A percentile compares a stretch with the other conserved stretches of the same genome.
phyloP scores from a whole-genome alignment of 2,329 filamentous ascomycete species.

The Didymella exigua region DNA sequence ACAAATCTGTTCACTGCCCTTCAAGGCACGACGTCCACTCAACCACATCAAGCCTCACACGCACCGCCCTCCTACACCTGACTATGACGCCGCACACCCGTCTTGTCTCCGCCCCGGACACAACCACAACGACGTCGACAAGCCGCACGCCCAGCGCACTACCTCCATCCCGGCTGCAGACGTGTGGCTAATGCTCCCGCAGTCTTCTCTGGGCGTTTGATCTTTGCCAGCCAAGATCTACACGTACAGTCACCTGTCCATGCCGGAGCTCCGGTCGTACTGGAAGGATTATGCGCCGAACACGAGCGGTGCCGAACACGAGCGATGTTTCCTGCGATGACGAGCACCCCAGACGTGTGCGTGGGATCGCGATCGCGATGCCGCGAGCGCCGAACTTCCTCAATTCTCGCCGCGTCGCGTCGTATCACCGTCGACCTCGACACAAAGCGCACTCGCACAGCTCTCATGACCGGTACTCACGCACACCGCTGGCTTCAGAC shows the following conservation, averaged over 20 bases:
- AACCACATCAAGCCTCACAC: neutral
- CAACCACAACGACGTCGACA: neutral
- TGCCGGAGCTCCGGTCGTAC: neutral
- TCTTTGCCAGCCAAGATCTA: neutral
- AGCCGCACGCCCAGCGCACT: neutral
- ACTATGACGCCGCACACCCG: neutral
- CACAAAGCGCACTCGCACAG: too few species aligned
- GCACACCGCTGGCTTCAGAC: too few species aligned
- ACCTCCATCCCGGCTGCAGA: too few species aligned
- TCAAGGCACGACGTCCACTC: neutral
- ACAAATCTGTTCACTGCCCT: neutral
- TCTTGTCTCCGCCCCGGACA: neutral
- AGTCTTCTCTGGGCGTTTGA: neutral
- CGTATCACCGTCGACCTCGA: too few species aligned
- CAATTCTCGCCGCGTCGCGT: neutral
- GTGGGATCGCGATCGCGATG: neutral
- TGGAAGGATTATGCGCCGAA: neutral
- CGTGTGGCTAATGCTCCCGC: conserved; percentile 5
- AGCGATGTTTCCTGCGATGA: neutral
- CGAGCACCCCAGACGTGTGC: neutral
- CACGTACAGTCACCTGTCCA: neutral
- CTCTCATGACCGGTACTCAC: too few species aligned
- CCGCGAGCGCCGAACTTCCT: neutral
- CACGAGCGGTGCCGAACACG: neutral
- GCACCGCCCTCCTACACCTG: neutral